Base-by-base conservation (phyloP, 805 yeast species). In the Yarrowia yakushimensis region DNA sequence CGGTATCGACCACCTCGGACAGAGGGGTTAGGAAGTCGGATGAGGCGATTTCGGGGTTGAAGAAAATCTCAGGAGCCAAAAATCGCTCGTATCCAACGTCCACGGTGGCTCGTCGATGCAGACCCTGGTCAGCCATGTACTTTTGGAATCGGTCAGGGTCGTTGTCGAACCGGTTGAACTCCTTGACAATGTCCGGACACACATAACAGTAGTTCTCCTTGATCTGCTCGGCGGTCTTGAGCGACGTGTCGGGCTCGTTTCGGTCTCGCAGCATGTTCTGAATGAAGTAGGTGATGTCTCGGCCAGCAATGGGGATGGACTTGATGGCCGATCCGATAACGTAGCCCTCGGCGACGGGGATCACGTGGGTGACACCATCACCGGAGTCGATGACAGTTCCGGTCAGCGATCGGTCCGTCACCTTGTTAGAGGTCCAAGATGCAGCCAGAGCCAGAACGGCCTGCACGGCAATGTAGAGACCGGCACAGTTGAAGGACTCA, bases 361-460 rank as follows among this genome's bases (percentile, higher is more conserved):
- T 94, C 48, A 94, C 98, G 74, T 94, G 99, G 12, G 99, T 94
- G 4, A 94, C 99, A 81, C 99, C 99, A 72, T 93, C 99, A 78
- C 99, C 99, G 2, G 96, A 87, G 73, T 94, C 99, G 69, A 94
- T 93, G 67, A 94, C 99, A 0, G 98, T 94, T 75, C 99, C 99
- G 8, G 99, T 94, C 69, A 94, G 80, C 1, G 98, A 90, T 75
- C 97, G 85, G 72, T 93, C 99, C 65, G 85, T 86, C 30, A 91
- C 98, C 73, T 94, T 94, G 17, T 96, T 85, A 13, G 97, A 89
- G 5, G 99, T 93, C 99, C 99, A 94, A 8, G 97, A 90, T 0
- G 99, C 99, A 7, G 99, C 99, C 69, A 94, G 81, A 0, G 99
- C 99, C 66, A 94, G 80, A 39, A 94, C 99, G 0, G 99, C 99